Evolutionary conservation across 192 early-diverging fungal species (phyloP), one percentile per base, ranked within the genome.

Genomic region (Coemansia sp.): DNA sequence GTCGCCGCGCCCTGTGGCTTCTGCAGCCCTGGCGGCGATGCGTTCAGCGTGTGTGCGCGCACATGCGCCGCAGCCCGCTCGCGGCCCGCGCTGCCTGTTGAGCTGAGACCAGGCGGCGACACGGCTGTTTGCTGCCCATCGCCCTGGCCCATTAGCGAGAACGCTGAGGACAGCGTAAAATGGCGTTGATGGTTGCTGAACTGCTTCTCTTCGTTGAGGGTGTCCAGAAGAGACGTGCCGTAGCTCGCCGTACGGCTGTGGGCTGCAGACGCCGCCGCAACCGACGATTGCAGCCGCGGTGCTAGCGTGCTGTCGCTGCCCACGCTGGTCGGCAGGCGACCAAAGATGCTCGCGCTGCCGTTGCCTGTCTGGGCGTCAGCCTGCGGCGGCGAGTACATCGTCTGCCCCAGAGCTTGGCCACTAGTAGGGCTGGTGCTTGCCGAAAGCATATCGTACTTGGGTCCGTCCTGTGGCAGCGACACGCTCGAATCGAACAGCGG

Each of bases 211-310:
- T 81, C 78, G 63, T 81, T 81, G 2, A 81, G 67, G 19, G 78
- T 71, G 38, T 81, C 78, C 4, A 81, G 78, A 53, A 81, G 73
- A 41, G 78, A 74, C 1, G 78, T 81, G 56, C 78, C 78, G 60
- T 81, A 81, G 71, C 72, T 74, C 26, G 72, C 78, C 5, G 72
- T 81, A 32, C 78, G 72, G 14, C 66, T 67, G 56, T 81, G 78
- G 10, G 71, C 65, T 34, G 34, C 65, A 65, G 21, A 73, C 60
- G 34, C 78, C 27, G 9, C 61, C 61, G 51, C 64, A 58, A 47
- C 73, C 48, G 54, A 59, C 58, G 54, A 38, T 12, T 38, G 34
- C 10, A 34, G 64, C 26, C 19, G 63, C 52, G 55, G 18, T 57
- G 60, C 26, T 7, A 23, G 62, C 58, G 62, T 57, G 25, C n/a